Conservation (phyloP, 805 yeast species). For the Yarrowia sp. region DNA sequence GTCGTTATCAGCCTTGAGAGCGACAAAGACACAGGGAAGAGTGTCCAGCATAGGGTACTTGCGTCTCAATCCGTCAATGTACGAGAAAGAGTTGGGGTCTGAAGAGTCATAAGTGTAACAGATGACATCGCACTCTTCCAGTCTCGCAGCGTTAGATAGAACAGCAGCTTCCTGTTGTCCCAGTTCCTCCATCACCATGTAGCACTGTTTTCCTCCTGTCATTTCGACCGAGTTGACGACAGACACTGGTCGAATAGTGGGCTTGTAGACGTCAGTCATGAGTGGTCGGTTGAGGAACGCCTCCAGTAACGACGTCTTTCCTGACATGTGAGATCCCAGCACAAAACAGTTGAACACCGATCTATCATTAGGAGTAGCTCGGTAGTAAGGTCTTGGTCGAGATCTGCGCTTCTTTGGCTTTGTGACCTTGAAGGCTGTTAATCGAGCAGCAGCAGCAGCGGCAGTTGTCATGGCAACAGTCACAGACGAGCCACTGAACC, state of each 20-base stretch:
- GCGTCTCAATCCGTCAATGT: constrained; percentile 72
- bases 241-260: constrained; percentile 79
- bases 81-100: constrained; percentile 92
- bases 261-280: constrained; percentile 68
- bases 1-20: constrained; percentile 92
- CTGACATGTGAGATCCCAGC: constrained; percentile 83
- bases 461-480: constrained; percentile 17
- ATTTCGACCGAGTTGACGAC: constrained; percentile 93
- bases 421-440: constrained; percentile 65
- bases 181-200: constrained; percentile 85
- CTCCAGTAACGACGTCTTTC: constrained; percentile 84
- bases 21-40: constrained; percentile 87
- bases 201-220: constrained; percentile 94
- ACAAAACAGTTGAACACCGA: constrained; percentile 91
- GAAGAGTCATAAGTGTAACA: constrained; percentile 93
- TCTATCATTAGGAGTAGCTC: constrained; percentile 76
- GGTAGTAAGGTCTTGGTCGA: constrained; percentile 67
- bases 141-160: constrained; percentile 67
- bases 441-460: constrained; percentile 31
- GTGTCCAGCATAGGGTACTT: constrained; percentile 64
- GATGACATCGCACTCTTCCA: constrained; percentile 88
- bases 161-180: constrained; percentile 88
- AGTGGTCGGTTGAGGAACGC: constrained; percentile 79
- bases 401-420: constrained; percentile 76
- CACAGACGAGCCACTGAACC: constrained; percentile 18